Evolutionary conservation across 768 basidiomycete species (phyloP).

Genomic region (Lactarius deliciosus): DNA sequence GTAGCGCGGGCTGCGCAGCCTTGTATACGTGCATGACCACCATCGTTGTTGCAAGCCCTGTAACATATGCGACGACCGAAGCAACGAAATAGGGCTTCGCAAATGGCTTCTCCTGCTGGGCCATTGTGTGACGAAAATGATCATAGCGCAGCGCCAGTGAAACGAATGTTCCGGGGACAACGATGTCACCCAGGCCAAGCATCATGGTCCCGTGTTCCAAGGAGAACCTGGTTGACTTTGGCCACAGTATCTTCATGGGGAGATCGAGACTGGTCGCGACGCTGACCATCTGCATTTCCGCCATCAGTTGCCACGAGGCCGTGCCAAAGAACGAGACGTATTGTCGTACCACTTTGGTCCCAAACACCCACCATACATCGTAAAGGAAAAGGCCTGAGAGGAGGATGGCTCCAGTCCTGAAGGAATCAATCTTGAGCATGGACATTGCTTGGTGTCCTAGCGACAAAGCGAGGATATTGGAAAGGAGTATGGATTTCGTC

Average conservation of each 20-base stretch:
- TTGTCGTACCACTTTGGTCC: conserved; percentile 71
- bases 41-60: conserved; percentile 77
- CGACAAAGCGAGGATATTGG: conserved; percentile 71
- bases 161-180: conserved; percentile 67
- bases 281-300: conserved; percentile 73
- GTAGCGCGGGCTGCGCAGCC: conserved; percentile 84
- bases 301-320: not conserved
- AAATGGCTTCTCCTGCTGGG: conserved; percentile 39
- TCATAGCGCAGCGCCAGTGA: conserved; percentile 89
- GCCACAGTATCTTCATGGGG: conserved; percentile 92
- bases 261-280: conserved; percentile 89
- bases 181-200: conserved; percentile 91
- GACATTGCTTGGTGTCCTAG: conserved; percentile 80
- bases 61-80: conserved; percentile 66
- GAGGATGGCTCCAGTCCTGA: conserved; percentile 81
- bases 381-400: conserved; percentile 87
- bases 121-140: conserved; percentile 44
- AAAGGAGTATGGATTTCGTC: conserved; percentile 66
- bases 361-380: conserved; percentile 95
- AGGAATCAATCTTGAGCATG: conserved; percentile 83
- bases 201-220: conserved; percentile 69
- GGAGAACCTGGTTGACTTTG: conserved; percentile 58
- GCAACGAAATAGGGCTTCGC: conserved; percentile 75
- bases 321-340: not conserved
- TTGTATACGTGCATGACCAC: conserved; percentile 76